Evolutionary conservation across 1,284 basidiomycete genomes (phyloP), one percentile per base, ranked within the genome.

Genomic region (Leccinum angustisporum): DNA sequence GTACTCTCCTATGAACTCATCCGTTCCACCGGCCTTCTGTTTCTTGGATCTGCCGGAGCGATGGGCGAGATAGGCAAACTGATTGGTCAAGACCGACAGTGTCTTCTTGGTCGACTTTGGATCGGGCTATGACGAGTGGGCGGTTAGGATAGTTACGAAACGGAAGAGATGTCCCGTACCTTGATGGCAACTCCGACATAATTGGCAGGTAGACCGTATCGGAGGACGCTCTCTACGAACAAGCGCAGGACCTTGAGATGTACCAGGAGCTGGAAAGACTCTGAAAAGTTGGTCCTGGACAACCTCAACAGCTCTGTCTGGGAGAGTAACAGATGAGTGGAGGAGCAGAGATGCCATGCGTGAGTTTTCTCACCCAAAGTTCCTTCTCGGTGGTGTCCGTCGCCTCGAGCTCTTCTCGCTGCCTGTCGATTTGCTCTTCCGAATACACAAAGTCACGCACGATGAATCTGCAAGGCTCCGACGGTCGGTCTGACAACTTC

Each of bases 361-460:
- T 3, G 50, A 40, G 63, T 13, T 54, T 25, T 25, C 87, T 67
- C 70, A 96, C 95, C 97, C 97, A 99, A 59, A 98, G 88, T 74
- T 99, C 96, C 79, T 95, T 97, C 81, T 99, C 97, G 53, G 95
- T 92, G 8, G 85, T 83, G 66, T 91, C 90, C 2, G 96, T 88
- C 36, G 83, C 82, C 33, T 87, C 86, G 11, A 98, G 79, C 62
- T 98, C 96, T 72, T 92, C 84, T 66, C 84, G 83, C 73, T 97
- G 93, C 76, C 91, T 94, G 65, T 83, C 82, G n/a, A 95, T 82
- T 59, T 90, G 86, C 46, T 89, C 87, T 72, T 96, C 92, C 50
- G 97, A 94, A 76, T 86, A 99, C n/a, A 84, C 84, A 74, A 98
- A 99, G 67, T 99, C 97, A 30, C 97, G 88, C 9, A 96, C 87